phyloP scores from a whole-genome alignment of 768 basidiomycete genomes.

The Russula ochroleuca region DNA sequence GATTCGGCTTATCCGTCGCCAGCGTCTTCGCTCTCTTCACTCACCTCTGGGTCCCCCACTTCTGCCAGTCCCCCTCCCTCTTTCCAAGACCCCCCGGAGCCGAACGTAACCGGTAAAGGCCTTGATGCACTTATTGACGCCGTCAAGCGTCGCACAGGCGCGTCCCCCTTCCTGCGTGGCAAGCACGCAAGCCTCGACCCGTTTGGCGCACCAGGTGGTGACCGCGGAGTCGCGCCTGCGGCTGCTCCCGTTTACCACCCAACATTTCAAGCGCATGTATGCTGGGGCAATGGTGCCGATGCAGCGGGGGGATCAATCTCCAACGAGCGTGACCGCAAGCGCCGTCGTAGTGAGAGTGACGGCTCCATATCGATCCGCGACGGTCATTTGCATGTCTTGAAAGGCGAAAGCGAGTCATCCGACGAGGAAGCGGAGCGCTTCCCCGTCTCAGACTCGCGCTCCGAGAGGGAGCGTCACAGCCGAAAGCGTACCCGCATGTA shows the following conservation, averaged over 20 bases:
- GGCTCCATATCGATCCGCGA: constrained; percentile 13
- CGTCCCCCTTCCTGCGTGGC: constrained; percentile 47
- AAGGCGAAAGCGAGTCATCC: constrained; percentile 16
- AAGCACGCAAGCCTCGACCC: constrained; percentile 50
- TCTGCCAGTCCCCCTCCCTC: constrained; percentile 26
- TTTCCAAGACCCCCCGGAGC: constrained; percentile 37
- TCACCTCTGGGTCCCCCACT: constrained; percentile 20
- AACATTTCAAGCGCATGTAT: constrained; percentile 34
- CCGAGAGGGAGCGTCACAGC: constrained; percentile 20
- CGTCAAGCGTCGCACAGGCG: constrained; percentile 46
- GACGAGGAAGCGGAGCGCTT: constrained; percentile 22
- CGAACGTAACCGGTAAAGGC: constrained; percentile 47
- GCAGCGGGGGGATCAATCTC: neutral
- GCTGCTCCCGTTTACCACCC: constrained; percentile 29
- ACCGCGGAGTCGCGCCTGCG: constrained; percentile 33
- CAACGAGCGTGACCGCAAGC: constrained; percentile 18
- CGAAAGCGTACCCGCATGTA: constrained; percentile 25
- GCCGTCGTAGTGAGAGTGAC: constrained; percentile 17
- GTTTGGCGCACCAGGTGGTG: constrained; percentile 41
- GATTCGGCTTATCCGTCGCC: constrained; percentile 28
- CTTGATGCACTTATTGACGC: constrained; percentile 47
- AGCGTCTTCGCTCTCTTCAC: constrained; percentile 24
- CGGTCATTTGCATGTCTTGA: constrained; percentile 11
- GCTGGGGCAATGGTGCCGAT: constrained; percentile 26
- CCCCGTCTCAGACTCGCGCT: constrained; percentile 25